These are phyloP conservation scores for Venturia carpophila DNA, from an alignment of 2,329 filamentous ascomycete genomes.

Conservation along the genomic window DNA sequence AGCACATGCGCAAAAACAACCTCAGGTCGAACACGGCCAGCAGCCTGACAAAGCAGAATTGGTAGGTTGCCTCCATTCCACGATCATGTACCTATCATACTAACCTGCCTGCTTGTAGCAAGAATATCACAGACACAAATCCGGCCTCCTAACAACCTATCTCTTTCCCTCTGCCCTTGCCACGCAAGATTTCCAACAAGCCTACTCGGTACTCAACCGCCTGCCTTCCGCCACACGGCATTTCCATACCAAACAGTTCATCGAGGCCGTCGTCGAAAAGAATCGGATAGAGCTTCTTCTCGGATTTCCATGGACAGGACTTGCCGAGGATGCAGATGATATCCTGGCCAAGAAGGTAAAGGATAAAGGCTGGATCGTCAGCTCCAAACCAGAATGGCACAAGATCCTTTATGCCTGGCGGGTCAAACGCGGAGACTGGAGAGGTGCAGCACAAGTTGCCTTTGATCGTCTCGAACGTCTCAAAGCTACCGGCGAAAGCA, in stretches of 20 bases:
- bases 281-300: constrained; percentile 49
- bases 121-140: constrained; percentile 23
- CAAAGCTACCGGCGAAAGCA: constrained; percentile 32
- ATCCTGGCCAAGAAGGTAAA: constrained; percentile 56
- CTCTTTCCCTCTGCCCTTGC: constrained; percentile 76
- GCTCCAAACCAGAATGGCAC: constrained; percentile 60
- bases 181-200: constrained; percentile 71
- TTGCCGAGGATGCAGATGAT: constrained; percentile 71
- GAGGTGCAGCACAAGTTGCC: constrained; percentile 58
- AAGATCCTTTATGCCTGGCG: constrained; percentile 89
- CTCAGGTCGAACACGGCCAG: background rate
- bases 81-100: background rate
- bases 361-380: constrained; percentile 53
- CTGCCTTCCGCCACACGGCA: constrained; percentile 20
- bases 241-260: constrained; percentile 27
- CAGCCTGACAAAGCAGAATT: background rate
- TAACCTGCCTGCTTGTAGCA: background rate
- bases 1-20: constrained; percentile 9
- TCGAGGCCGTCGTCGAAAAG: constrained; percentile 45
- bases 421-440: constrained; percentile 75
- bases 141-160: constrained; percentile 65
- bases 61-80: background rate
- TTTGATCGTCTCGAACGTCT: constrained; percentile 50
- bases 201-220: constrained; percentile 68
- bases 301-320: constrained; percentile 66